Percentiles rank a stretch among this genome's conserved stretches.
These are phyloP conservation scores for Petunia axillaris DNA, from an alignment of 257 asterid species.

Conservation along the genomic window DNA sequence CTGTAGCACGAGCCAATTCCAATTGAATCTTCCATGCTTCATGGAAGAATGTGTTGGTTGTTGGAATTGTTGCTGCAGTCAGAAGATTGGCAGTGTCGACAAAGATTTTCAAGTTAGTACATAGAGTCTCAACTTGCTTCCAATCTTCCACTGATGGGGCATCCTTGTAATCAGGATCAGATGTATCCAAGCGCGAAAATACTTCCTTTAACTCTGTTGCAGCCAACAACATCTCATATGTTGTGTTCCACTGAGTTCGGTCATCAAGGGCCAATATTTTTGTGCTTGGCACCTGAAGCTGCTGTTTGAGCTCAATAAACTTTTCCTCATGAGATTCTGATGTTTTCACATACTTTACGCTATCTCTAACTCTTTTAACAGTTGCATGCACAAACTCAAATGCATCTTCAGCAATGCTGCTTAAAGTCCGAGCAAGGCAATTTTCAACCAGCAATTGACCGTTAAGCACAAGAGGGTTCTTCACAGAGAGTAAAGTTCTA, in stretches of 20 bases:
- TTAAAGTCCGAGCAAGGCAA: slow-evolving; percentile 82
- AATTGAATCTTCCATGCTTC: slow-evolving; percentile 97
- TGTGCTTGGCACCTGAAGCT: slow-evolving; percentile 90
- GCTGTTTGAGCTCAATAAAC: slow-evolving; percentile 76
- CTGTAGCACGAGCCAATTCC: slow-evolving; percentile 73
- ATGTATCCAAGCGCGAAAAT: slow-evolving; percentile 76
- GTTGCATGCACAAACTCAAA: slow-evolving; percentile 49
- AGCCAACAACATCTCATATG: slow-evolving; percentile 83
- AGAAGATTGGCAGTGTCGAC: slow-evolving; percentile 79
- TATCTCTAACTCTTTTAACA: slow-evolving; percentile 74
- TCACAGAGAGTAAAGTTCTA: slow-evolving; percentile 77
- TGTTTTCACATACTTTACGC: slow-evolving; percentile 87
- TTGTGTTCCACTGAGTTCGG: slow-evolving; percentile 85
- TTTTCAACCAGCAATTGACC: slow-evolving; percentile 80
- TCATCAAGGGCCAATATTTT: slow-evolving; percentile 73
- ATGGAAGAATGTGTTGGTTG: slow-evolving; percentile 84
- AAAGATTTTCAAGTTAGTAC: slow-evolving; percentile 64
- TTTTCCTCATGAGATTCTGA: slow-evolving; percentile 85
- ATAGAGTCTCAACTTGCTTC: slow-evolving; percentile 72
- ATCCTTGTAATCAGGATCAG: slow-evolving; percentile 75
- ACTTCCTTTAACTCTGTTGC: slow-evolving; percentile 88
- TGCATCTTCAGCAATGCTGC: slow-evolving; percentile 70
- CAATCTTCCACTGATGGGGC: slow-evolving; percentile 71
- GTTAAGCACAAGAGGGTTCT: slow-evolving; percentile 74
- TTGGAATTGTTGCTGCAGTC: slow-evolving; percentile 54